phyloP scores from a whole-genome alignment of 345 rosid genomes.

The Eucalyptus urophylla region DNA sequence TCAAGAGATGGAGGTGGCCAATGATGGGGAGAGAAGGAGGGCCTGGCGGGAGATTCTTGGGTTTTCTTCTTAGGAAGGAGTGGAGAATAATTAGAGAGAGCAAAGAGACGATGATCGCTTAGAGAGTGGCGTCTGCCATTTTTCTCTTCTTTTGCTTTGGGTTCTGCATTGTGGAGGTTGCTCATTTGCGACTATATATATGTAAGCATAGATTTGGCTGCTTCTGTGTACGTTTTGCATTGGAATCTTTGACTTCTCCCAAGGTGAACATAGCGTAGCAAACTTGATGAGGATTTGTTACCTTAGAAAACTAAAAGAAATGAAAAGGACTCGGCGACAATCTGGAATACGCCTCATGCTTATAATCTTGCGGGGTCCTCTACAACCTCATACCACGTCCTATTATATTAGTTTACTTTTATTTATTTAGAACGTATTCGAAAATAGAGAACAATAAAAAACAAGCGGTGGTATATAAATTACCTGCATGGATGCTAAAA shows the following conservation, averaged over 20 bases:
- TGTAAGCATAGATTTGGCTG: too few relatives aligned
- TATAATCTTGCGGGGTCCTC: background rate
- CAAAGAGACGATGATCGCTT: background rate
- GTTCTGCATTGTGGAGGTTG: background rate
- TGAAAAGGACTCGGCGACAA: too few relatives aligned
- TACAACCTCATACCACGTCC: background rate
- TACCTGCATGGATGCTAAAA: background rate
- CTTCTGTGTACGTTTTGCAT: too few relatives aligned
- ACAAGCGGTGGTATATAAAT: too few relatives aligned
- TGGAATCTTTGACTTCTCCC: too few relatives aligned
- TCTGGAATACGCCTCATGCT: background rate
- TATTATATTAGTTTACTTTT: too few relatives aligned
- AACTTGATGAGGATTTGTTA: background rate
- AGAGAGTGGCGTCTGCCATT: background rate
- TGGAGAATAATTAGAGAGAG: background rate
- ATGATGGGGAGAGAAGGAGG: slow-evolving; percentile 4
- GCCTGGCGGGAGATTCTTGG: slow-evolving; percentile 1
- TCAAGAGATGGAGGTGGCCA: slow-evolving; percentile 4
- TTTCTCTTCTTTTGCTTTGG: background rate
- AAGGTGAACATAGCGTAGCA: background rate
- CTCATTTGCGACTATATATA: background rate
- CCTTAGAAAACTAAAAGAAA: background rate
- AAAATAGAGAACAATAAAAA: too few relatives aligned
- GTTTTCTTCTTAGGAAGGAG: background rate
- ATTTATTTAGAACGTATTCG: too few relatives aligned